A percentile compares a stretch with the other conserved stretches of the same genome.
These are phyloP conservation scores for Metschnikowia kunwiensis DNA, from an alignment of 805 yeast species.

Conservation along the genomic window DNA sequence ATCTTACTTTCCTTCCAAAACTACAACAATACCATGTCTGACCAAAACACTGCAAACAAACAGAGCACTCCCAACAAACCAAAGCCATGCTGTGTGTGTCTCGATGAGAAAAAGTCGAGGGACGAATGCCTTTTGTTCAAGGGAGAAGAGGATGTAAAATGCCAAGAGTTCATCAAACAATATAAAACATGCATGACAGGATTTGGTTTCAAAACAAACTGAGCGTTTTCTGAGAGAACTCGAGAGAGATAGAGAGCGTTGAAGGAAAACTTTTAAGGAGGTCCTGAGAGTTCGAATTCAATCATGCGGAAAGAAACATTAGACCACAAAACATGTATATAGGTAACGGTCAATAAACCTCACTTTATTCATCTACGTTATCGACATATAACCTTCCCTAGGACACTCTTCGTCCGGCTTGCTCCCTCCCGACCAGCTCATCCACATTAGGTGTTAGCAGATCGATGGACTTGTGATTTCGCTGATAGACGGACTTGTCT, in stretches of 20 bases:
- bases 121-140: constrained; percentile 83
- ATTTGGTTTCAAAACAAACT: constrained; percentile 65
- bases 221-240: neutral
- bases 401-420: neutral
- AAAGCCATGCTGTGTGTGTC: constrained; percentile 96
- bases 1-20: no score
- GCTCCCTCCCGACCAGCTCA: constrained; percentile 2
- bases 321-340: constrained; percentile 4
- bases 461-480: constrained; percentile 19
- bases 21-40: constrained; percentile 3
- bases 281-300: no score
- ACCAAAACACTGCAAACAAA: neutral
- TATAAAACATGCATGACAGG: constrained; percentile 92
- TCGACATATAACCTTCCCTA: constrained; percentile 3
- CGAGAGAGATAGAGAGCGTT: neutral
- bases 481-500: constrained; percentile 41
- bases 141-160: constrained; percentile 82
- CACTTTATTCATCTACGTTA: constrained; percentile 1
- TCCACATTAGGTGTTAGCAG: constrained; percentile 5
- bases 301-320: neutral
- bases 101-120: constrained; percentile 72
- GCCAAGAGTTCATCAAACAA: constrained; percentile 63
- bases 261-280: no score
- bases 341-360: constrained; percentile 2
- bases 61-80: constrained; percentile 48